Evolutionary conservation across 306 rosid species (phyloP).

Genomic region (Glycine latifolia): DNA sequence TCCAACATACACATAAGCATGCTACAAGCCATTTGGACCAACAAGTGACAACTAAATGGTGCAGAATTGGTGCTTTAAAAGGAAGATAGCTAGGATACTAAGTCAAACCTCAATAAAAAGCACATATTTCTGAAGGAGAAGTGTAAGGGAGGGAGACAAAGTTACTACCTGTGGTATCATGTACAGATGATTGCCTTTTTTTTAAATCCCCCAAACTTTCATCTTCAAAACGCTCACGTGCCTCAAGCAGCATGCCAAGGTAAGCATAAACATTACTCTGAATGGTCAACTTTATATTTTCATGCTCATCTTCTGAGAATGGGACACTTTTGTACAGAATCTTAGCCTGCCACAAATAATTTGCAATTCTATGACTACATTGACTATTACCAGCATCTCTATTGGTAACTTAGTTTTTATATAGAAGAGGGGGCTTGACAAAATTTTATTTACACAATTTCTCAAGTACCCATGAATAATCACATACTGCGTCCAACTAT

Average conservation of each 20-base stretch:
- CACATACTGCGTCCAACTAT: slow-evolving; percentile 5
- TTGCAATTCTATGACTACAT: slow-evolving; percentile 40
- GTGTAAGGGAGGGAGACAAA: slow-evolving; percentile 40
- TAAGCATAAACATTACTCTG: slow-evolving; percentile 93
- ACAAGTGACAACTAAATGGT: slow-evolving; percentile 8
- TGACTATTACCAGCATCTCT: slow-evolving; percentile 30
- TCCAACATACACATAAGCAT: slow-evolving; percentile 29
- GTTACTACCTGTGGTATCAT: slow-evolving; percentile 62
- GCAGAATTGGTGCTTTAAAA: slow-evolving; percentile 31
- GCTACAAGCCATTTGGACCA: slow-evolving; percentile 18
- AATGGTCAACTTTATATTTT: slow-evolving; percentile 78
- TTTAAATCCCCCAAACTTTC: slow-evolving; percentile 67
- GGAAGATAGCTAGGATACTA: slow-evolving; percentile 11
- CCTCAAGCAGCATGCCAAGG: slow-evolving; percentile 95
- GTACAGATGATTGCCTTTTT: slow-evolving; percentile 54
- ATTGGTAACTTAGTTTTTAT: neutral
- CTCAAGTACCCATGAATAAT: neutral
- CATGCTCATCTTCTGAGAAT: slow-evolving; percentile 91
- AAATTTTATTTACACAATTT: slow-evolving; percentile 13
- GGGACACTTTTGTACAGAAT: slow-evolving; percentile 86
- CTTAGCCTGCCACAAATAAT: slow-evolving; percentile 79
- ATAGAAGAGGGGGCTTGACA: neutral
- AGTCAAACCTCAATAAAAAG: slow-evolving; percentile 22
- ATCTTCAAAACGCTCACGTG: slow-evolving; percentile 96
- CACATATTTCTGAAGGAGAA: neutral